Percentiles rank a stretch among this genome's conserved stretches.
Evolutionary conservation across 2,329 filamentous ascomycete species (phyloP).

Genomic region (Cordyceps cateniannulata): DNA sequence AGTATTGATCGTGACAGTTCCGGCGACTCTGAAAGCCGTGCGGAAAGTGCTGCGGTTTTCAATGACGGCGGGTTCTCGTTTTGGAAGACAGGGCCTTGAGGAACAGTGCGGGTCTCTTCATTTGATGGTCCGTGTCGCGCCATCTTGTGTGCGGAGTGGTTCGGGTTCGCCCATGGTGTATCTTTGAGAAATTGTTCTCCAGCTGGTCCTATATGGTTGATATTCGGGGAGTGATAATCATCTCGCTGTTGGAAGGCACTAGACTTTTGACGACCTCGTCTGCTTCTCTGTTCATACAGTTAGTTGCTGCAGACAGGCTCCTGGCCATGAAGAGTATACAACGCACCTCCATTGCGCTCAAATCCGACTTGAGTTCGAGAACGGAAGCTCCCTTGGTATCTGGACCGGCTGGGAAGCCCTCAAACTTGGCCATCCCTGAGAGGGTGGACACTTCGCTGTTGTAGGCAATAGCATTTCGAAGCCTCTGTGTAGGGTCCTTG

Average conservation of each 20-base stretch:
- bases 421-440: slow-evolving; percentile 85
- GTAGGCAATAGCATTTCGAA: slow-evolving; percentile 82
- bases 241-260: slow-evolving; percentile 34
- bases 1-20: slow-evolving; percentile 34
- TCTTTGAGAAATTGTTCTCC: slow-evolving; percentile 85
- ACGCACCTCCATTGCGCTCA: slow-evolving; percentile 77
- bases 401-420: slow-evolving; percentile 94
- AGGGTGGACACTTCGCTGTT: slow-evolving; percentile 92
- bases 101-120: slow-evolving; percentile 5
- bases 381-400: slow-evolving; percentile 66
- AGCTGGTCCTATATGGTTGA: slow-evolving; percentile 53
- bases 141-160: slow-evolving; percentile 62
- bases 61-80: slow-evolving; percentile 3
- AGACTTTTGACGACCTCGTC: slow-evolving; percentile 30
- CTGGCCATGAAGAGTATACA: slow-evolving; percentile 1
- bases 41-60: slow-evolving; percentile 22
- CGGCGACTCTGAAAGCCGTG: slow-evolving; percentile 34
- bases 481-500: slow-evolving; percentile 66
- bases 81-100: slow-evolving; percentile 9
- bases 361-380: slow-evolving; percentile 75
- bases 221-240: slow-evolving; percentile 42
- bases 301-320: neutral
- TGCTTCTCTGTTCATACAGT: slow-evolving; percentile 24
- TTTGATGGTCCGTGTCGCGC: slow-evolving; percentile 26
- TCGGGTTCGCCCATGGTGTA: slow-evolving; percentile 88